Base-by-base conservation (phyloP, 495 filamentous ascomycete species). In the Penicillium dipodomyicola region DNA sequence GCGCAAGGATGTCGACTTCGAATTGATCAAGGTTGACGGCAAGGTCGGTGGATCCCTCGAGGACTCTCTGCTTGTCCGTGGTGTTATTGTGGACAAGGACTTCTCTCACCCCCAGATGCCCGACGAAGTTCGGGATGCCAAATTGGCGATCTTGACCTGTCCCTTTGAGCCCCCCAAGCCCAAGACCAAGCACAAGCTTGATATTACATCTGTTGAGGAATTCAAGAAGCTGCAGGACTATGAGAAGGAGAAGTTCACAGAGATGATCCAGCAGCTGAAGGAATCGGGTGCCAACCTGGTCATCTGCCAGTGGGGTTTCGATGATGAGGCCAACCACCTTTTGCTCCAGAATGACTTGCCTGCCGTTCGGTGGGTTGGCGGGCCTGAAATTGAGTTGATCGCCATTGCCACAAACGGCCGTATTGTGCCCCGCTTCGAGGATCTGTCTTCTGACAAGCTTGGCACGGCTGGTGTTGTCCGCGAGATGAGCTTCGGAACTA, bases 41-140 rank as follows among this genome's bases (percentile, higher is more conserved):
- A 99, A 99, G 78, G 89, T 97, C 15, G 94, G 94, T 49, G 94
- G 95, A 56, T 74, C 94, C 3, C 82, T 99, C n/a, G 92, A 97
- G 71, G 94, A 99, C 70, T 88, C 92, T 4, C 70, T 97, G 23
- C 84, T 99, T 35, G 92, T 99, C 53, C 92, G 97, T 76, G 94
- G 94, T 71, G 94, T 99, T 40, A 94, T 99, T 67, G 83, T 99
- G 67, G 94, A 99, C 81, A 99, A 99, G 77, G 94, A 99, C 72
- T 97, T 99, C 78, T 99, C 94, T 32, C 94, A 99, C 73, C 95
- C 94, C 15, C 94, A 99, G 72, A 99, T 99, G 94, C 94, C 94
- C 27, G 86, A 86, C 49, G 88, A 96, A 72, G 93, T 99, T 51
- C 80, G 76, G 52, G 90, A 99, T 74, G 94, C 95, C 63, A 97